Percentiles rank a stretch among this genome's conserved stretches.
Evolutionary conservation across 2,329 filamentous ascomycete species (phyloP).

Genomic region (Cordyceps javanica): DNA sequence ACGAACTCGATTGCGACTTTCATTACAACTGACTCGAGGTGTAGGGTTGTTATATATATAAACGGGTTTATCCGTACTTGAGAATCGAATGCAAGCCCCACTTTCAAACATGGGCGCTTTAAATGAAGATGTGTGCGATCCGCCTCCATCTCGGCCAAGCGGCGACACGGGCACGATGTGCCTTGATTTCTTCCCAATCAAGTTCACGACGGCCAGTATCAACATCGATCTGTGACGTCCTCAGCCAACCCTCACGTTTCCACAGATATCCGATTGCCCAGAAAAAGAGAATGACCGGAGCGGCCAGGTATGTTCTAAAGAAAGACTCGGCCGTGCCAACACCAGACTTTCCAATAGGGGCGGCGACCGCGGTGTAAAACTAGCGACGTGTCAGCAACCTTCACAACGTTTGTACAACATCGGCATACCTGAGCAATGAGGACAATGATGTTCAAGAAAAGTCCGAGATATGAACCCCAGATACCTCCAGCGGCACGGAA

Average conservation of each 20-base stretch:
- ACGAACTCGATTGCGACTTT: too few species aligned
- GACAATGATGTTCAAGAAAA: slow-evolving; percentile 48
- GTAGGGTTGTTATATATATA: too few species aligned
- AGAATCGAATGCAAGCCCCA: too few species aligned
- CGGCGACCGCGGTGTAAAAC: slow-evolving; percentile 45
- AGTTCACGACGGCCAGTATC: slow-evolving; percentile 59
- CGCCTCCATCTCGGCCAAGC: slow-evolving; percentile 43
- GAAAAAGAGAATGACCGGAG: slow-evolving; percentile 48
- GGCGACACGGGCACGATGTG: slow-evolving; percentile 41
- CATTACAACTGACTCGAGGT: too few species aligned
- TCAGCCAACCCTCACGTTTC: slow-evolving; percentile 59
- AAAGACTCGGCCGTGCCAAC: slow-evolving; percentile 40
- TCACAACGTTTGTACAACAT: neutral
- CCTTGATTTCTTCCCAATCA: slow-evolving; percentile 56
- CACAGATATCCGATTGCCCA: slow-evolving; percentile 53
- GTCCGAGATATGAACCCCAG: slow-evolving; percentile 55
- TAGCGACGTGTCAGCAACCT: slow-evolving; percentile 17
- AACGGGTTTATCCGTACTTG: too few species aligned
- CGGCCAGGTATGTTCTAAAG: slow-evolving; percentile 48
- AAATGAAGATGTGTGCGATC: slow-evolving; percentile 30
- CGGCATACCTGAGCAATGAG: slow-evolving; percentile 33
- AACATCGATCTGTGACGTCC: slow-evolving; percentile 56
- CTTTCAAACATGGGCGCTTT: too few species aligned
- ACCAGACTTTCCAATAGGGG: slow-evolving; percentile 26
- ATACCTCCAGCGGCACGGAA: slow-evolving; percentile 56